Percentiles rank a stretch among this genome's conserved stretches.
Evolutionary conservation across 2,329 filamentous ascomycete species (phyloP).

Genomic region (Raffaelea ambrosiae): DNA sequence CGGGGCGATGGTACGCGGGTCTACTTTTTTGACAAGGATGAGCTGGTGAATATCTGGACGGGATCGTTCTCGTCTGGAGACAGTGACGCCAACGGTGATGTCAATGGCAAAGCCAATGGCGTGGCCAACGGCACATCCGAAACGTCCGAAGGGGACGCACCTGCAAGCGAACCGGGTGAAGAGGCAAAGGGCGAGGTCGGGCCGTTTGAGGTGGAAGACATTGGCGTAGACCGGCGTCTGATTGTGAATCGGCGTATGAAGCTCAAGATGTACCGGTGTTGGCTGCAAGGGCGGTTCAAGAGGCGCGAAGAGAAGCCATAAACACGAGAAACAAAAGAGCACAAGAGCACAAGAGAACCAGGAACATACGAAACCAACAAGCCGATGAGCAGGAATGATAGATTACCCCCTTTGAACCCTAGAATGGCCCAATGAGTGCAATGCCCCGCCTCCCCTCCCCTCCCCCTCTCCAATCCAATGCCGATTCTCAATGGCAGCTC

Average conservation of each 20-base stretch:
- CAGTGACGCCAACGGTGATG: too few species aligned
- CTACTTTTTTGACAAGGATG: constrained; percentile 90
- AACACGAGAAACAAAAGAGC: background rate
- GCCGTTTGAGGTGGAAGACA: constrained; percentile 63
- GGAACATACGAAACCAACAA: too few species aligned
- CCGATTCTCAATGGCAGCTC: too few species aligned
- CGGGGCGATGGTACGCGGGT: constrained; percentile 91
- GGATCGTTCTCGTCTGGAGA: constrained; percentile 18
- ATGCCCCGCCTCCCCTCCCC: too few species aligned
- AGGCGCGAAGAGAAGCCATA: constrained; percentile 32
- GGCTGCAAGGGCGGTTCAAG: constrained; percentile 77
- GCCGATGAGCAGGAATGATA: too few species aligned
- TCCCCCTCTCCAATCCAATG: too few species aligned
- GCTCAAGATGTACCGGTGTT: constrained; percentile 98
- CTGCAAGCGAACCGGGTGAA: background rate
- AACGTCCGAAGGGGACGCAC: background rate
- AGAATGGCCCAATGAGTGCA: too few species aligned
- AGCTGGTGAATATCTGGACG: constrained; percentile 73
- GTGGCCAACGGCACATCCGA: background rate
- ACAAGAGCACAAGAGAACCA: background rate
- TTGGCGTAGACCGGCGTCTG: constrained; percentile 80
- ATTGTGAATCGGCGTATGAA: constrained; percentile 85
- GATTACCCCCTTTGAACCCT: too few species aligned
- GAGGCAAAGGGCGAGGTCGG: constrained; percentile 14
- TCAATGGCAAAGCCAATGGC: too few species aligned